Percentiles rank a stretch among this genome's conserved stretches.
phyloP scores from a whole-genome alignment of 352 stramenopile genomes.

The Phytophthora pseudosyringae region DNA sequence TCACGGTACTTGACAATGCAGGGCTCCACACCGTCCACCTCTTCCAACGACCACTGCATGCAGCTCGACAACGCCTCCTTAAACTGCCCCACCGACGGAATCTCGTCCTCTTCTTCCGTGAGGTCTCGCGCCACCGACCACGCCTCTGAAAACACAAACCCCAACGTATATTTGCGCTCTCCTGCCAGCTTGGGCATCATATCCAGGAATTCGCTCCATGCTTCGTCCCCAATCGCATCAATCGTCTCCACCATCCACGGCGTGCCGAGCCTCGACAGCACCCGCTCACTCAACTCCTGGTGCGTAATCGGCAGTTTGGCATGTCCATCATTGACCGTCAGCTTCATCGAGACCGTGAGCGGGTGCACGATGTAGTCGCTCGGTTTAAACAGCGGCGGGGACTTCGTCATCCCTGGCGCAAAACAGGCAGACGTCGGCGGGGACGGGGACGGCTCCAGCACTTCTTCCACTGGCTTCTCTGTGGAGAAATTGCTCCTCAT shows the following conservation, averaged over 20 bases:
- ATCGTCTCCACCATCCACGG: conserved; percentile 85
- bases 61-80: conserved; percentile 77
- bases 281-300: conserved; percentile 71
- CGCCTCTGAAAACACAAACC: conserved; percentile 86
- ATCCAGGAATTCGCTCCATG: conserved; percentile 72
- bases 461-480: conserved; percentile 4
- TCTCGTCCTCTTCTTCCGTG: conserved; percentile 78
- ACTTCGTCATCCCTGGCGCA: conserved; percentile 13
- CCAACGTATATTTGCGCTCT: conserved; percentile 80
- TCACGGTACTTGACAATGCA: conserved; percentile 79
- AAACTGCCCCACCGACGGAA: conserved; percentile 75
- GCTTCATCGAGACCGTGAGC: conserved; percentile 77
- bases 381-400: conserved; percentile 46
- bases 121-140: conserved; percentile 81
- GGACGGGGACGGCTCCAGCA: conserved; percentile 11
- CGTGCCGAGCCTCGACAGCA: conserved; percentile 75
- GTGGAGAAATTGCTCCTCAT: conserved; percentile 75
- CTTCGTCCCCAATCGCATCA: conserved; percentile 66
- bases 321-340: conserved; percentile 84
- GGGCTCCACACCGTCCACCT: conserved; percentile 64
- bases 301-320: conserved; percentile 84
- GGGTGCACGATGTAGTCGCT: conserved; percentile 78
- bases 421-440: conserved; percentile 5
- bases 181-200: conserved; percentile 78
- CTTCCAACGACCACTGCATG: conserved; percentile 70